These are phyloP conservation scores for Rubroshorea leprosula DNA, from an alignment of 345 rosid genomes.

Conservation along the genomic window DNA sequence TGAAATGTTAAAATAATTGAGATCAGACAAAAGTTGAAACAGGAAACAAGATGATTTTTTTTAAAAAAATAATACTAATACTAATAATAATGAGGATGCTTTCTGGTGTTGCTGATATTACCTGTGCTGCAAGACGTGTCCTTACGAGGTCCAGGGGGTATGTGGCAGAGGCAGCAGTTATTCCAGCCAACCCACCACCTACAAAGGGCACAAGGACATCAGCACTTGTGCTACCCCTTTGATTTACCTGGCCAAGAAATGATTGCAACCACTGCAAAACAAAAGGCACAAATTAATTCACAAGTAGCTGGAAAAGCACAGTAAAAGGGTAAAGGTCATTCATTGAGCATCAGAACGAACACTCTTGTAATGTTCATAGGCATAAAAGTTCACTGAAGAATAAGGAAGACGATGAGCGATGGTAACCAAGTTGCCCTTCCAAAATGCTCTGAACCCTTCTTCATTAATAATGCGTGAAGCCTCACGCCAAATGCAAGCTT, in stretches of 20 bases:
- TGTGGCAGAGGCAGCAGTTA: slow-evolving; percentile 85
- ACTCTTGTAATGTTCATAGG: slow-evolving; percentile 68
- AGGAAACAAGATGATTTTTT: too few species aligned
- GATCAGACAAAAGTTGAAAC: not conserved
- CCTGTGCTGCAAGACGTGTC: slow-evolving; percentile 98
- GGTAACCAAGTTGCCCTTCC: slow-evolving; percentile 94
- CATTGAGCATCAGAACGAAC: slow-evolving; percentile 29
- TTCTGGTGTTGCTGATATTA: slow-evolving; percentile 13
- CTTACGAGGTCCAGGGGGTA: slow-evolving; percentile 96
- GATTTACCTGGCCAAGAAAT: slow-evolving; percentile 29
- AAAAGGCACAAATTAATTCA: not conserved
- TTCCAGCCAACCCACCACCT: slow-evolving; percentile 91
- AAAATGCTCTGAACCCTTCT: slow-evolving; percentile 92
- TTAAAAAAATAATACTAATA: too few species aligned
- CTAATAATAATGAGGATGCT: not conserved
- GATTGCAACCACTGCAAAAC: slow-evolving; percentile 58
- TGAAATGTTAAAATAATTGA: slow-evolving; percentile 28
- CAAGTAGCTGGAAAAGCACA: not conserved
- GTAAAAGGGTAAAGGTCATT: not conserved
- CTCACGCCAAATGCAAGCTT: slow-evolving; percentile 69
- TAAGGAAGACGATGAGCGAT: slow-evolving; percentile 93
- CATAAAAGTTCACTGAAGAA: slow-evolving; percentile 70
- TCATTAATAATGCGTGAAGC: slow-evolving; percentile 75
- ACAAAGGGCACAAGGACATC: slow-evolving; percentile 53
- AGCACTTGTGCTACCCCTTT: slow-evolving; percentile 28